Evolutionary conservation across 164 flowering plant genomes (phyloP).

Genomic region (Nymphaea thermarum): DNA sequence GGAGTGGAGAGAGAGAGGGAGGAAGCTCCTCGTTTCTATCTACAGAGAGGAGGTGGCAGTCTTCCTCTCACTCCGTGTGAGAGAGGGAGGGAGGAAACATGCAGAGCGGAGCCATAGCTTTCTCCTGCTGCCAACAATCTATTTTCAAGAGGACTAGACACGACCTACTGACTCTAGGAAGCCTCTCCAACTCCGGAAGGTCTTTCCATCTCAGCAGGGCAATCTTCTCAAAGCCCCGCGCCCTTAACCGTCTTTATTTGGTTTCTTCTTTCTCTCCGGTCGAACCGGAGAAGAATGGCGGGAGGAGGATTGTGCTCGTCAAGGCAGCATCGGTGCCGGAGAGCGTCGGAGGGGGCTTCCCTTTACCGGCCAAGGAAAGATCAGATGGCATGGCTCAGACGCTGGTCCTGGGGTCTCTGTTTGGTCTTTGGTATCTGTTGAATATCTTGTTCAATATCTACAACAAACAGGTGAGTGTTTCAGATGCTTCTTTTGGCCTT

Average conservation of each 20-base stretch:
- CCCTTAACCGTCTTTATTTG: neutral
- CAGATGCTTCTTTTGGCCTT: neutral
- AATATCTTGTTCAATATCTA: constrained; percentile 83
- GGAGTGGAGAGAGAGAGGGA: too few relatives aligned
- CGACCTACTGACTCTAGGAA: neutral
- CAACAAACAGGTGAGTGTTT: constrained; percentile 60
- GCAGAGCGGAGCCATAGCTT: neutral
- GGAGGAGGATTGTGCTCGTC: neutral
- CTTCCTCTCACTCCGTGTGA: neutral
- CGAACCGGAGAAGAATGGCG: neutral
- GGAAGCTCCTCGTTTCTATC: neutral
- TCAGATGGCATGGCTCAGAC: constrained; percentile 20
- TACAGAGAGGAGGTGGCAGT: neutral
- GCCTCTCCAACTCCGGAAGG: neutral
- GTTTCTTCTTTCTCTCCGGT: neutral
- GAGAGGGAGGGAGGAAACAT: neutral
- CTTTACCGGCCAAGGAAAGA: constrained; percentile 14
- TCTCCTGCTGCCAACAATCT: neutral
- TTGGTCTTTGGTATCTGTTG: constrained; percentile 68
- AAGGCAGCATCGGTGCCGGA: constrained; percentile 23
- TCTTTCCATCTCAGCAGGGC: neutral
- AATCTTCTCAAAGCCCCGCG: neutral
- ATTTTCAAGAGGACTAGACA: neutral
- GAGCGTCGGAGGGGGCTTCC: constrained; percentile 14
- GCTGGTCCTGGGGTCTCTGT: constrained; percentile 45